A percentile compares a stretch with the other conserved stretches of the same genome.
phyloP scores from a whole-genome alignment of 2,329 filamentous ascomycete genomes.

The Metarhizium sp. region DNA sequence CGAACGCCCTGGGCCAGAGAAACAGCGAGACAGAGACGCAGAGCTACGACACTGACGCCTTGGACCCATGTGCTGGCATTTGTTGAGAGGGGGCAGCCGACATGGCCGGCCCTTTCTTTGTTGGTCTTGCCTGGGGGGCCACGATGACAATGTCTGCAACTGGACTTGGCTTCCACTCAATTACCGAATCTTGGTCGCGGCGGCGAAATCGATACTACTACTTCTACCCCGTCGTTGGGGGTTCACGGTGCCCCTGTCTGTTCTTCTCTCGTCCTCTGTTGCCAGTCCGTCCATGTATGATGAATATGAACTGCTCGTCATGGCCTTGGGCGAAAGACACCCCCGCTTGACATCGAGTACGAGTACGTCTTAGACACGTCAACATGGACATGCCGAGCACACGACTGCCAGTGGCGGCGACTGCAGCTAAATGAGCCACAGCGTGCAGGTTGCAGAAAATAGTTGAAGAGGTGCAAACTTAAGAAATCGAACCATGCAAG shows the following conservation, averaged over 20 bases:
- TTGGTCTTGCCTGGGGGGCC: not conserved
- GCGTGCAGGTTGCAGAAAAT: constrained; percentile 3
- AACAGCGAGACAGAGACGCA: not conserved
- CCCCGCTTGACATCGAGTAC: not conserved
- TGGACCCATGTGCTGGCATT: not conserved
- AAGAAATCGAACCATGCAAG: not conserved
- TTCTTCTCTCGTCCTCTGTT: not conserved
- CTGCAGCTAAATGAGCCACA: not conserved
- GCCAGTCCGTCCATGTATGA: not conserved
- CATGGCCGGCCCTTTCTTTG: not conserved
- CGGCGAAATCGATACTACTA: not conserved
- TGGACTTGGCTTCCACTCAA: not conserved
- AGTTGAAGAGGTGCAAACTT: not conserved
- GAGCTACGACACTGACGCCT: not conserved
- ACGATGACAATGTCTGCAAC: not conserved
- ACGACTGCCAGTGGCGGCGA: not conserved
- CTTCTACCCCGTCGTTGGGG: too few relatives aligned
- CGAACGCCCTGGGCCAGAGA: not conserved
- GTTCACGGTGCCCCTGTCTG: not conserved
- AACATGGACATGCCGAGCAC: not conserved
- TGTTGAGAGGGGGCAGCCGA: not conserved
- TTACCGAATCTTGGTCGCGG: not conserved
- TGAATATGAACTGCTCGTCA: not conserved
- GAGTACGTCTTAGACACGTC: constrained; percentile 6
- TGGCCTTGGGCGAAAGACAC: not conserved